Conservation (phyloP, 257 asterid species). For the Paraleonurus japonicus region DNA sequence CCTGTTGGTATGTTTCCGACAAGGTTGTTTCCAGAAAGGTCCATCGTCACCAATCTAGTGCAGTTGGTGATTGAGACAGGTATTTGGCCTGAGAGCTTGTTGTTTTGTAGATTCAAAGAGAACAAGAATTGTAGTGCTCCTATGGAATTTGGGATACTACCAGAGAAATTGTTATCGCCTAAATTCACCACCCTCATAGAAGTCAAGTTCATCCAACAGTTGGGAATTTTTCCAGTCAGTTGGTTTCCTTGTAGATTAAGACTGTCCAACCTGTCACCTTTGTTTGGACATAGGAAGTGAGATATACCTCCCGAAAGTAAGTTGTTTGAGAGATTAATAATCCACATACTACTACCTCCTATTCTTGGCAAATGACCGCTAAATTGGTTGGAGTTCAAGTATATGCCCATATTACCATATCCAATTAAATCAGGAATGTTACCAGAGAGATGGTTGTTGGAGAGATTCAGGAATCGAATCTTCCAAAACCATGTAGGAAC, state of each 20-base stretch:
- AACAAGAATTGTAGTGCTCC: slow-evolving; percentile 6
- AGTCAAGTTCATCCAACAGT: slow-evolving; percentile 35
- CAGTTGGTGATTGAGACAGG: slow-evolving; percentile 30
- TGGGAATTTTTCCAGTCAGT: slow-evolving; percentile 26
- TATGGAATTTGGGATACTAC: slow-evolving; percentile 37
- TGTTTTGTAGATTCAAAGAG: slow-evolving; percentile 28
- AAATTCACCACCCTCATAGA: slow-evolving; percentile 18
- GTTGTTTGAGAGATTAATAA: slow-evolving; percentile 32
- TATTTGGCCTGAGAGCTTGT: slow-evolving; percentile 33
- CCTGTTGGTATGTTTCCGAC: neutral
- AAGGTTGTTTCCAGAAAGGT: neutral
- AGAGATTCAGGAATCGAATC: neutral
- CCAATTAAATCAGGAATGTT: neutral
- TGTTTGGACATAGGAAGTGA: neutral
- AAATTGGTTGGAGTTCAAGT: neutral
- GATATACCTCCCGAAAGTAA: slow-evolving; percentile 19
- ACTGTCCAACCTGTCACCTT: no score
- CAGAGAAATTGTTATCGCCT: slow-evolving; percentile 34
- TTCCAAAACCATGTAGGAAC: neutral
- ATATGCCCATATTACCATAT: neutral
- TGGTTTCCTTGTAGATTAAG: slow-evolving; percentile 30
- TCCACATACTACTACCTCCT: neutral
- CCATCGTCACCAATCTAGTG: neutral
- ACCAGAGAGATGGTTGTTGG: neutral
- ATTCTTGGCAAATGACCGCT: slow-evolving; percentile 26